Percentiles rank a stretch among this genome's conserved stretches.
These are phyloP conservation scores for Trichoderma asperellum DNA, from an alignment of 2,329 filamentous ascomycete genomes.

Conservation along the genomic window DNA sequence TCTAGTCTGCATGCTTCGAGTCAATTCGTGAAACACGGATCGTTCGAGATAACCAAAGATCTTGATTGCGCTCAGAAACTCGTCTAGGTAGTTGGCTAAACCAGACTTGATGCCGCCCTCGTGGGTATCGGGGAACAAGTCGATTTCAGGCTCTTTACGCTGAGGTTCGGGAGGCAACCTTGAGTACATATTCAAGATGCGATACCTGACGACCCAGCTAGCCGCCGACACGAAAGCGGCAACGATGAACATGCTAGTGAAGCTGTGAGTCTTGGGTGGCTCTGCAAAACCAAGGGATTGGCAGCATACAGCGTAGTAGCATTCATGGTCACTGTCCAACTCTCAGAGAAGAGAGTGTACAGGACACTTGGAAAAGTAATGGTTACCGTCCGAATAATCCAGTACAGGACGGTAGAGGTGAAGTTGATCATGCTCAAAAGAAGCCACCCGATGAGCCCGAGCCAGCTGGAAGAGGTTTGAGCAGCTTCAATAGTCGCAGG, in stretches of 20 bases:
- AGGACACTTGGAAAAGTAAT: slow-evolving; percentile 88
- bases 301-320: slow-evolving; percentile 82
- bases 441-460: slow-evolving; percentile 59
- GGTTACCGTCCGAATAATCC: slow-evolving; percentile 80
- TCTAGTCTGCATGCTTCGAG: slow-evolving; percentile 95
- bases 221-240: slow-evolving; percentile 78
- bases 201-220: slow-evolving; percentile 93
- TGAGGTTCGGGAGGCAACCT: slow-evolving; percentile 91
- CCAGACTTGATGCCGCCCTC: slow-evolving; percentile 89
- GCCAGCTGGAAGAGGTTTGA: slow-evolving; percentile 56
- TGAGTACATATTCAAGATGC: slow-evolving; percentile 96
- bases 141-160: slow-evolving; percentile 92
- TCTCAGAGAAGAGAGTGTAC: slow-evolving; percentile 88
- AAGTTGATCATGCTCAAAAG: slow-evolving; percentile 60
- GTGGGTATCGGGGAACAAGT: slow-evolving; percentile 90
- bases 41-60: slow-evolving; percentile 97
- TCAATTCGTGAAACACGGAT: slow-evolving; percentile 96
- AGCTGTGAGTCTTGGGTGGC: slow-evolving; percentile 30
- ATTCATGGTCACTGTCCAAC: slow-evolving; percentile 97
- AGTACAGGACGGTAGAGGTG: slow-evolving; percentile 68
- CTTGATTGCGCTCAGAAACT: slow-evolving; percentile 97
- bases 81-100: slow-evolving; percentile 93
- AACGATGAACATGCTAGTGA: slow-evolving; percentile 71
- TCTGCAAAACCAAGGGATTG: slow-evolving; percentile 9
- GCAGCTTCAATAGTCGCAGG: slow-evolving; percentile 40